These are phyloP conservation scores for Aspergillus terreus DNA, from an alignment of 2,329 filamentous ascomycete genomes.

Conservation along the genomic window DNA sequence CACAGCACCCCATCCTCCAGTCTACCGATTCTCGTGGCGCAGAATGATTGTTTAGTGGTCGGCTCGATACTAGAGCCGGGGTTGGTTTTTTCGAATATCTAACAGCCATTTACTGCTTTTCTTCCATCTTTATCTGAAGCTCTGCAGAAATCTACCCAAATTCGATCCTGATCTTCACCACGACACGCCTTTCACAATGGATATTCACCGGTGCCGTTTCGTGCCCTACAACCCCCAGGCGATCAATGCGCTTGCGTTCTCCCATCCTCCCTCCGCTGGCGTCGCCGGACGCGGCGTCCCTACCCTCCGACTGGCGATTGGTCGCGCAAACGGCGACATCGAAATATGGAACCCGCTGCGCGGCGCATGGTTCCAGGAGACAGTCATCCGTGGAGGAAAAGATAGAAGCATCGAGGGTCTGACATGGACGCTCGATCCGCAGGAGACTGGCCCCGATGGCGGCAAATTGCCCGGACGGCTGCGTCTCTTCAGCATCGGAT, in stretches of 20 bases:
- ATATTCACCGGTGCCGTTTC: conserved; percentile 95
- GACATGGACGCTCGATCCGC: conserved; percentile 84
- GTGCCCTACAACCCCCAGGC: conserved; percentile 86
- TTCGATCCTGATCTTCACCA: neutral
- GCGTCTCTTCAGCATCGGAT: conserved; percentile 93
- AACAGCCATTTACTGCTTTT: conserved; percentile 1
- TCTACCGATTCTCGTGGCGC: conserved; percentile 1
- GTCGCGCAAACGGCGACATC: conserved; percentile 90
- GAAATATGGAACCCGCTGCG: conserved; percentile 93
- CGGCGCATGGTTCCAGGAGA: conserved; percentile 86
- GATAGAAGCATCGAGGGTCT: conserved; percentile 86
- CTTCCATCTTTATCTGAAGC: neutral
- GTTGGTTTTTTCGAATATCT: conserved; percentile 5
- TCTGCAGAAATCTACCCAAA: neutral
- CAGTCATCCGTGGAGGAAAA: conserved; percentile 75
- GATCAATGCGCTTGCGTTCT: conserved; percentile 94
- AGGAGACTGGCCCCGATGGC: conserved; percentile 57
- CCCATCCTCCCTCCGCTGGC: conserved; percentile 60
- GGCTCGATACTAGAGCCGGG: conserved; percentile 19
- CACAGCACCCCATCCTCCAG: conserved; percentile 1
- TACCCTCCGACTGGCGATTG: conserved; percentile 76
- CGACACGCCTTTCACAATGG: conserved; percentile 56
- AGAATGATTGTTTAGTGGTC: conserved; percentile 20
- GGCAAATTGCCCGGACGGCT: conserved; percentile 65
- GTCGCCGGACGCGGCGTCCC: conserved; percentile 48